These are phyloP conservation scores for Aspergillus neoniger DNA, from an alignment of 2,329 filamentous ascomycete species.

Conservation along the genomic window DNA sequence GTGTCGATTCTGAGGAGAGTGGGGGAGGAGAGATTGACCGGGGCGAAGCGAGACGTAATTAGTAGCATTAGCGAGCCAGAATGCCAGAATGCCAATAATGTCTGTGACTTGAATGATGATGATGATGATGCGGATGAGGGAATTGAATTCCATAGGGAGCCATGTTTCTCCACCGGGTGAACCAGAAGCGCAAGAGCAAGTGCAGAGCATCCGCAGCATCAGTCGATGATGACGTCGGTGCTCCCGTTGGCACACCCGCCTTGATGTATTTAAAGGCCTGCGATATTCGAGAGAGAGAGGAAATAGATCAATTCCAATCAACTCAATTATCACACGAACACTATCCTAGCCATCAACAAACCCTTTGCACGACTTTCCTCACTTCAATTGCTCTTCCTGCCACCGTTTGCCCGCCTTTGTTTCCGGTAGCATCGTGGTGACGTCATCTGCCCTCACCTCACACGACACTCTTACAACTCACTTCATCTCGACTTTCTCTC, in stretches of 20 bases:
- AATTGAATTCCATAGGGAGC: constrained; percentile 4
- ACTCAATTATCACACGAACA: not conserved
- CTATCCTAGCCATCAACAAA: not conserved
- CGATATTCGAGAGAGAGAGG: no score
- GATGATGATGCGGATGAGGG: constrained; percentile 10
- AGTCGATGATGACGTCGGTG: constrained; percentile 3
- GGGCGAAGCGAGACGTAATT: constrained; percentile 21
- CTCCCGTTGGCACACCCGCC: not conserved
- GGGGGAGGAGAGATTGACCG: constrained; percentile 11
- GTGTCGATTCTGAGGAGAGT: constrained; percentile 11
- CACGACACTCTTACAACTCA: constrained; percentile 7
- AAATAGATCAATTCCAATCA: not conserved
- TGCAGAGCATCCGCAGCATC: not conserved
- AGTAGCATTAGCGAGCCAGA: constrained; percentile 7
- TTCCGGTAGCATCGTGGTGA: constrained; percentile 18
- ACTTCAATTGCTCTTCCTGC: not conserved
- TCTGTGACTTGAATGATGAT: constrained; percentile 1
- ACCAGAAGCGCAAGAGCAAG: not conserved
- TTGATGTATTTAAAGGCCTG: not conserved
- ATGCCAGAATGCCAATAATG: not conserved
- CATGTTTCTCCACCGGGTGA: constrained; percentile 2
- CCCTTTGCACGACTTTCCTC: not conserved
- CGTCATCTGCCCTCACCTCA: constrained; percentile 24
- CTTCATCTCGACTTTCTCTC: not conserved
- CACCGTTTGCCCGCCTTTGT: not conserved